Base-by-base conservation (phyloP, 2,329 filamentous ascomycete genomes). In the Colletotrichum endophyticum region DNA sequence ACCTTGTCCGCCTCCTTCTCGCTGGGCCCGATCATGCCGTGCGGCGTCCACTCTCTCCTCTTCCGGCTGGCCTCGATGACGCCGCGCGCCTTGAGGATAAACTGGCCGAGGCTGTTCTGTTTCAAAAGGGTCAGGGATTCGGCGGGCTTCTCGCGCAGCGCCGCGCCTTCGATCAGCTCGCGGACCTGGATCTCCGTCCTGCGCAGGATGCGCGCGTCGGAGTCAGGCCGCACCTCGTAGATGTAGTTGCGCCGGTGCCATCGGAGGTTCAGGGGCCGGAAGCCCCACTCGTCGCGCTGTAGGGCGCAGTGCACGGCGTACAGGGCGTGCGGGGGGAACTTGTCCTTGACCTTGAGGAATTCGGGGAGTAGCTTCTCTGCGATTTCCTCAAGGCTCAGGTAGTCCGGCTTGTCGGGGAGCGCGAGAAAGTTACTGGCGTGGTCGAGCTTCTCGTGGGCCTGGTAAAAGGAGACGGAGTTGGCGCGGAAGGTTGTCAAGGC, bases 301-400 rank as follows among this genome's bases (percentile, higher is more conserved):
- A 96, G 82, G 11, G 93, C 90, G 72, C 91, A 91, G 79, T 95
- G 93, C 8, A 96, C 91, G 6, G 95, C 94, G 80, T 95, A 94
- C 7, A 95, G 84, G 11, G 89, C 88, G 32, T 87, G 80, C 1
- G 88, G 78, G 1, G 88, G 84, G 70, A 89, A 89, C 12, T 83
- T 84, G 2, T 82, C 83, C 27, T 83, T 81, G 2, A 78, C 76
- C 74, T 84, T 86, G 53, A 84, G 80, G 12, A 82, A 80, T 11
- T 80, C 76, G 3, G 85, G 84, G 13, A 90, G 83, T 25, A 91
- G 79, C 25, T 84, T 79, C 22, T 87, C 84, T 8, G 90, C 86
- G 59, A 92, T 87, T 77, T 91, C 87, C 66, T 88, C 85, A 9
- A 92, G 81, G 39, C 87, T 89, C 73, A 91, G 82, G 75, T 91